Conservation (phyloP, 305 asterid genomes). For the Fraxinus baroniana region DNA sequence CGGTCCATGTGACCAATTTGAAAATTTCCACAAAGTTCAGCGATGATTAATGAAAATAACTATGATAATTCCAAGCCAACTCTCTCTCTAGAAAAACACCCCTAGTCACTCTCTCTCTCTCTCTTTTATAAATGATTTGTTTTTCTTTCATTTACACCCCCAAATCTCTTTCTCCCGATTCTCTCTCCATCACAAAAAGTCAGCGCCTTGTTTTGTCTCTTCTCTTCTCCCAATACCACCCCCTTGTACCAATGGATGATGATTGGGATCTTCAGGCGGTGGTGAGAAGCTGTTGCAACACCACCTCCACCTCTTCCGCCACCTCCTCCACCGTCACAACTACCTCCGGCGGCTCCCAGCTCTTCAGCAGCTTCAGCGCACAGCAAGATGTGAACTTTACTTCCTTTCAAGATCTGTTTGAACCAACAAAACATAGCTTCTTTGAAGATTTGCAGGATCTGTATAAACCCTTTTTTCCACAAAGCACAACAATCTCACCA, state of each 20-base stretch:
- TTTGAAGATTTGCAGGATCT: constrained; percentile 36
- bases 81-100: constrained; percentile 4
- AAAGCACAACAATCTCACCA: constrained; percentile 33
- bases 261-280: constrained; percentile 98
- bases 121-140: constrained; percentile 39
- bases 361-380: constrained; percentile 17
- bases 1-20: neutral
- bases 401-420: constrained; percentile 34
- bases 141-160: constrained; percentile 30
- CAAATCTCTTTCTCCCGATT: neutral
- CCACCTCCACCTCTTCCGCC: constrained; percentile 29
- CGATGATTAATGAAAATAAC: neutral
- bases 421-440: constrained; percentile 21
- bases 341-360: constrained; percentile 7
- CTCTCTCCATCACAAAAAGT: constrained; percentile 35
- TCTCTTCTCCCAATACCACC: constrained; percentile 1
- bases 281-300: constrained; percentile 71
- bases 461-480: constrained; percentile 38
- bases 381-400: constrained; percentile 26
- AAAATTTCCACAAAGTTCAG: neutral
- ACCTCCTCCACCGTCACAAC: constrained; percentile 15
- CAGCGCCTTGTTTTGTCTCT: constrained; percentile 60
- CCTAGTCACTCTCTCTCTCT: neutral
- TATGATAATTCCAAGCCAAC: constrained; percentile 15
- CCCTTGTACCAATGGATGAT: constrained; percentile 51